Base-by-base conservation (phyloP, 306 rosid species). In the Cotoneaster glaucophyllus region DNA sequence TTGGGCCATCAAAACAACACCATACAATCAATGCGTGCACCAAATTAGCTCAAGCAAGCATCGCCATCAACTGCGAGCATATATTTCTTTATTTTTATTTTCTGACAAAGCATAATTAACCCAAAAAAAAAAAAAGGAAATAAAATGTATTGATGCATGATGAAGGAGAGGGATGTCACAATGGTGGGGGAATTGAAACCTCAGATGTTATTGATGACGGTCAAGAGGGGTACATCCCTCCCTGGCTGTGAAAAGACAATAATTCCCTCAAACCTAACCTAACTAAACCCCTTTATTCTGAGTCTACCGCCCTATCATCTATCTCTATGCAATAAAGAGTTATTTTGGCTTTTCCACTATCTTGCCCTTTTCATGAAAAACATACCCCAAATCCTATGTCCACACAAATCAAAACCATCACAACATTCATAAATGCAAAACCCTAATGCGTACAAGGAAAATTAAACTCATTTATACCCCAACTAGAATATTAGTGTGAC, bases 381-480 rank as follows among this genome's bases (percentile, higher is more conserved):
- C 44, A 69, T 15, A 15, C 15, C 54, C 54, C 54, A 67, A 7
- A 15, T 31, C 71, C 77, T 56, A 64, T 21, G 22, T 56, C 57
- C 5, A 78, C 31, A 57, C 18, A 69, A 82, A 80, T 43, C n/a
- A 73, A 82, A 74, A 76, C 56, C 76, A 84, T 78, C 50, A 76
- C 78, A 83, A n/a, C 74, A 66, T 77, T 74, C 88, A 87, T 78
- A 84, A 81, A 71, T 77, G 75, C 77, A 83, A 43, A 79, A 19
- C 76, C 57, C 74, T 50, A 50, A 50, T 50, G 54, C 18, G 21
- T 50, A 17, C 54, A 17, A 15, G 21, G 21, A 50, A 17, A 15
- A 50, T 18, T 8, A 50, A 50, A 17, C 54, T 2, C 21, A 50
- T 50, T 19, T 17, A 41, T 2, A 41, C 44, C 11, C 44, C 3